A percentile compares a stretch with the other conserved stretches of the same genome.
Evolutionary conservation across 2,329 filamentous ascomycete species (phyloP).

Genomic region (Setomelanomma holmii): DNA sequence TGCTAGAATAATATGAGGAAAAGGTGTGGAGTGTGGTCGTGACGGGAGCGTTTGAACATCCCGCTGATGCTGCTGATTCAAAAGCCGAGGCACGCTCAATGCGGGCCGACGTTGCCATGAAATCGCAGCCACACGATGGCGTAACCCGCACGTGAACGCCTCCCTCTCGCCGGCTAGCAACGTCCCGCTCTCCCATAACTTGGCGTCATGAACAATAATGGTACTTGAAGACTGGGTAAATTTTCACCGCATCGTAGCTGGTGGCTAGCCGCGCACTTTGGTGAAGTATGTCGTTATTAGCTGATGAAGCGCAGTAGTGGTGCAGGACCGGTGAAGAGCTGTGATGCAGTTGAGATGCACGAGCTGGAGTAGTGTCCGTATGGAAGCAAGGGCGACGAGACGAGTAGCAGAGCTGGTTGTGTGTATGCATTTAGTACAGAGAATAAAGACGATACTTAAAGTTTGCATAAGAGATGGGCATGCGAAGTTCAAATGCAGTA

Average conservation of each 20-base stretch:
- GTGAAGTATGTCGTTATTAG: not conserved
- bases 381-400: not conserved
- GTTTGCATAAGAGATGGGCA: no score
- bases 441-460: no score
- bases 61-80: conserved; percentile 5
- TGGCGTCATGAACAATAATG: no score
- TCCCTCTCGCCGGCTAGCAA: not conserved
- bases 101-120: conserved; percentile 16
- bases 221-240: no score
- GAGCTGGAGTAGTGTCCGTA: not conserved
- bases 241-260: conserved; percentile 1
- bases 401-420: not conserved
- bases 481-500: no score
- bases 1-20: conserved; percentile 16
- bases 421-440: no score
- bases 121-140: conserved; percentile 1
- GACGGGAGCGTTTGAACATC: not conserved
- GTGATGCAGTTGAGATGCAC: conserved; percentile 14
- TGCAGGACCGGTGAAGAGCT: conserved; percentile 27
- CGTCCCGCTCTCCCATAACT: no score
- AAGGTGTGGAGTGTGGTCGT: not conserved
- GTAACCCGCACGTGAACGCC: conserved; percentile 8
- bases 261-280: not conserved
- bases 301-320: conserved; percentile 2
- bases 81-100: conserved; percentile 29